Evolutionary conservation across 768 basidiomycete genomes (phyloP), one percentile per base, ranked within the genome.

Genomic region (Agrocybe chaxingu): DNA sequence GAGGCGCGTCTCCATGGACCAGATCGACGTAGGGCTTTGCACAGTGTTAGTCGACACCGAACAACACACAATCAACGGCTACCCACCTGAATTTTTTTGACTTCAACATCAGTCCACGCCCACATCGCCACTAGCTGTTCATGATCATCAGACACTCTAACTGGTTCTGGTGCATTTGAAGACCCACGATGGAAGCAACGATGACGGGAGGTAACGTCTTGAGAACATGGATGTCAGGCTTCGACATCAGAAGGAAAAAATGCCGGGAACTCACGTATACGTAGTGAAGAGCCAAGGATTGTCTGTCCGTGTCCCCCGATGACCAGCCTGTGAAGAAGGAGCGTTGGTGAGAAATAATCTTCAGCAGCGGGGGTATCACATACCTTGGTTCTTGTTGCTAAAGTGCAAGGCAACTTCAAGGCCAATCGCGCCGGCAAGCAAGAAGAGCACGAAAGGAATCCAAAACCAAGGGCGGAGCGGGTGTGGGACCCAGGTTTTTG

Each of bases 41-140:
- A 39, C 35, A 8, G 31, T 41, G 9, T 11, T 37, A 4, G 47
- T 44, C 11, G 38, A 41, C 44, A n/a, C 16, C 4, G 32, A n/a
- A 31, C 24, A 9, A 29, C 7, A 1, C 8, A 7, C 18, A 24
- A 18, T 41, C 9, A 18, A 24, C 38, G 33, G 53, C 18, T 4
- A 41, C 62, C 29, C 44, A 75, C 77, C 69, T 81, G 81, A 65
- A 82, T 73, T 59, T 74, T 78, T 56, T 80, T 78, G 44, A 83
- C 76, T 52, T 80, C 80, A 19, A 77, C 68, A 55, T 80, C 80
- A 4, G 78, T 80, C 79, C 79, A 80, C 4, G 76, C 63, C 79
- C 79, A 82, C 47, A 79, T 51, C 0, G 73, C 75, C 3, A 76
- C 74, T 8, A 81, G 48, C 74, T 77, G 24, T 24, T 24, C 24